Evolutionary conservation across 306 rosid species (phyloP).

Genomic region (Ormosia emarginata): DNA sequence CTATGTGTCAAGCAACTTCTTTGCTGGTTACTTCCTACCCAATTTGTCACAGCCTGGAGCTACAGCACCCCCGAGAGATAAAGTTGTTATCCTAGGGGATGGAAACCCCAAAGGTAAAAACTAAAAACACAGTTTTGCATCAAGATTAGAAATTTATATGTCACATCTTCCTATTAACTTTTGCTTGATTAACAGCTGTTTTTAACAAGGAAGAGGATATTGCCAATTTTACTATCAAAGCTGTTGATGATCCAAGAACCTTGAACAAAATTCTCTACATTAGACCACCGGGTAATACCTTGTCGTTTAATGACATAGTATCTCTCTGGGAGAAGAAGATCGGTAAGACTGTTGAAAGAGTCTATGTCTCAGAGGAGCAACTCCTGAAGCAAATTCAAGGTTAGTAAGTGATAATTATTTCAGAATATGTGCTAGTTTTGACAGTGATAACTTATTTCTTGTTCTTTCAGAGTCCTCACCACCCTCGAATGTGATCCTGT

Average conservation of each 20-base stretch:
- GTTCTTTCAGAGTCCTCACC: slow-evolving; percentile 40
- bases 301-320: slow-evolving; percentile 42
- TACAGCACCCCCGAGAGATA: slow-evolving; percentile 40
- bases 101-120: slow-evolving; percentile 48
- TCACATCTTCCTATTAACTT: neutral
- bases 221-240: slow-evolving; percentile 40
- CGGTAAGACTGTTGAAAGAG: slow-evolving; percentile 45
- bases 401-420: neutral
- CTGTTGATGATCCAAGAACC: slow-evolving; percentile 56
- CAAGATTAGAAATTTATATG: neutral
- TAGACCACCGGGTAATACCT: slow-evolving; percentile 36
- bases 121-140: neutral
- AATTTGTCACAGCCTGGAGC: slow-evolving; percentile 28
- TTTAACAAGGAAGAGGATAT: slow-evolving; percentile 48
- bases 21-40: slow-evolving; percentile 35
- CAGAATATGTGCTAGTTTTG: neutral
- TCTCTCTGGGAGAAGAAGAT: slow-evolving; percentile 56
- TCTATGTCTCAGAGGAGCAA: slow-evolving; percentile 37
- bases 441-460: neutral
- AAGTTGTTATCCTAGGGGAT: slow-evolving; percentile 43
- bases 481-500: slow-evolving; percentile 31
- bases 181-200: slow-evolving; percentile 23
- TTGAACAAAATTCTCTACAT: slow-evolving; percentile 48
- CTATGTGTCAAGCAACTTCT: slow-evolving; percentile 25
- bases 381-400: slow-evolving; percentile 40